Conservation (phyloP, 345 rosid genomes). For the Anacardium occidentale region DNA sequence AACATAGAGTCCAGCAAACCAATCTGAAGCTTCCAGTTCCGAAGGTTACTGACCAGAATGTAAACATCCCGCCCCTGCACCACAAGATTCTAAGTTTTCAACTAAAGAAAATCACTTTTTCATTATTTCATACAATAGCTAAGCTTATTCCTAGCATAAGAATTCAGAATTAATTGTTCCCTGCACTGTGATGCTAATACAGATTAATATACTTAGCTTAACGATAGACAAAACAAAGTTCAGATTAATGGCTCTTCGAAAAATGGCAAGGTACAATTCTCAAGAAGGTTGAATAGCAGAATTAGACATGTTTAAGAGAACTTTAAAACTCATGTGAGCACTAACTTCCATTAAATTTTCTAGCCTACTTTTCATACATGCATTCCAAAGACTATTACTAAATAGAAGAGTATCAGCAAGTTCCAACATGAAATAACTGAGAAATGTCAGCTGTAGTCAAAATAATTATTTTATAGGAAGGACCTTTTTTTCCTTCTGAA, state of each 20-base stretch:
- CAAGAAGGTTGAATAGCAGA: not conserved
- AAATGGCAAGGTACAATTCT: not conserved
- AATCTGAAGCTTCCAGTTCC: constrained; percentile 27
- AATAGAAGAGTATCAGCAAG: constrained; percentile 3
- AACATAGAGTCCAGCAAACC: constrained; percentile 16
- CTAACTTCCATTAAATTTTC: not conserved
- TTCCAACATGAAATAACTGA: not conserved
- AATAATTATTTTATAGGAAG: not conserved
- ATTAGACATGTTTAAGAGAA: not conserved
- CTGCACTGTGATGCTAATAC: not conserved
- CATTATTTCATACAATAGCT: not conserved
- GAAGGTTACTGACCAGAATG: constrained; percentile 76
- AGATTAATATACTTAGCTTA: not conserved
- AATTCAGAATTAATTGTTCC: not conserved
- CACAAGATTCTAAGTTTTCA: constrained; percentile 23
- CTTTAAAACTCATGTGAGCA: not conserved
- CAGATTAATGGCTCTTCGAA: not conserved
- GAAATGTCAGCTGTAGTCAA: not conserved
- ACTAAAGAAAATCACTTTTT: constrained; percentile 8
- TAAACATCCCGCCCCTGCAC: constrained; percentile 97
- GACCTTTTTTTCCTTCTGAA: constrained; percentile 95
- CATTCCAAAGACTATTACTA: not conserved
- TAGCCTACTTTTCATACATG: not conserved
- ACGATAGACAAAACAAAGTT: not conserved
- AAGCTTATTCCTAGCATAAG: not conserved